A percentile compares a stretch with the other conserved stretches of the same genome.
phyloP scores from a whole-genome alignment of 768 basidiomycete genomes.

The Collybia nuda region DNA sequence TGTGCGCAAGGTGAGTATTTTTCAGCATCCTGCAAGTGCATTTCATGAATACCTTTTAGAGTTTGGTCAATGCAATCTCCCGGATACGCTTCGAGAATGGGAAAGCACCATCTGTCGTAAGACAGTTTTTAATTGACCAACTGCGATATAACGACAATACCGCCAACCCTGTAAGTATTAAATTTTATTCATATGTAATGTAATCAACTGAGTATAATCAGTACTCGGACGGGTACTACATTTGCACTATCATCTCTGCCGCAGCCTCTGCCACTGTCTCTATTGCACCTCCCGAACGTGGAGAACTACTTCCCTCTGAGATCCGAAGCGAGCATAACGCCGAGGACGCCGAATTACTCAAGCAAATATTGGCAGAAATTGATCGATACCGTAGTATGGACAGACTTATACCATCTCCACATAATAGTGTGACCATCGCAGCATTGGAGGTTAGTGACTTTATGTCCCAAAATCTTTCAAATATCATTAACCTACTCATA shows the following conservation, averaged over 20 bases:
- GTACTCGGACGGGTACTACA: conserved; percentile 92
- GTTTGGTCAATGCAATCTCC: conserved; percentile 79
- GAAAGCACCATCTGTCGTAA: conserved; percentile 82
- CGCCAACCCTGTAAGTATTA: conserved; percentile 68
- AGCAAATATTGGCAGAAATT: conserved; percentile 77
- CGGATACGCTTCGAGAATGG: conserved; percentile 85
- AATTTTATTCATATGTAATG: not conserved
- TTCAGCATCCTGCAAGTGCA: not conserved
- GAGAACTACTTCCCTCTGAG: conserved; percentile 73
- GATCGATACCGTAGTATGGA: conserved; percentile 95
- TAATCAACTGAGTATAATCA: conserved; percentile 25
- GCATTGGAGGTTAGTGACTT: conserved; percentile 74
- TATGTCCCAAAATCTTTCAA: not conserved
- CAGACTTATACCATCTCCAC: conserved; percentile 88
- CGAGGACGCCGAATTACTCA: conserved; percentile 70
- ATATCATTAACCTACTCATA: conserved; percentile 1
- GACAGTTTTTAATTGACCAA: conserved; percentile 88
- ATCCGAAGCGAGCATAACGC: conserved; percentile 61
- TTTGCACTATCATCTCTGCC: conserved; percentile 82
- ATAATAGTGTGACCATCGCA: conserved; percentile 91
- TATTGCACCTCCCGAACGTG: conserved; percentile 74
- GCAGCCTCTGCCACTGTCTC: conserved; percentile 81
- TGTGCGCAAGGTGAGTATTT: conserved; percentile 76
- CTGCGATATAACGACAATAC: conserved; percentile 97
- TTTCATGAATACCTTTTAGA: conserved; percentile 38